Percentiles rank a stretch among this genome's conserved stretches.
phyloP scores from a whole-genome alignment of 768 basidiomycete genomes.

The Cystoderma amianthinum region DNA sequence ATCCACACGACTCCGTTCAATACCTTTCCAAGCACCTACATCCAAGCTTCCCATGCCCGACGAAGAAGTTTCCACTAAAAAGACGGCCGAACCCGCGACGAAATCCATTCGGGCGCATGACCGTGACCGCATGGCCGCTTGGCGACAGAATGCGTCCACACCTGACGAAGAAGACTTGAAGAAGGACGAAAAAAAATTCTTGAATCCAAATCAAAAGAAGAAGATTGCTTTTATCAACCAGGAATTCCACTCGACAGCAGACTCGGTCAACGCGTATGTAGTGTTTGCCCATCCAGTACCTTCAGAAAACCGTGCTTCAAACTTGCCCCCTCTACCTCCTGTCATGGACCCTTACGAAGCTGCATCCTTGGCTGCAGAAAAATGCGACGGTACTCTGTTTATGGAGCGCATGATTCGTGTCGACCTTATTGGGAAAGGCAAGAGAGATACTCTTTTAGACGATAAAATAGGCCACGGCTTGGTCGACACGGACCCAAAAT shows the following conservation, averaged over 20 bases:
- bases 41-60: slow-evolving; percentile 45
- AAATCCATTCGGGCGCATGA: slow-evolving; percentile 41
- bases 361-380: slow-evolving; percentile 47
- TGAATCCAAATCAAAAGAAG: slow-evolving; percentile 84
- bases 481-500: slow-evolving; percentile 60
- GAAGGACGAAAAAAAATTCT: slow-evolving; percentile 54
- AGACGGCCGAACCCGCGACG: slow-evolving; percentile 10
- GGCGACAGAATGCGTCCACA: slow-evolving; percentile 37
- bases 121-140: slow-evolving; percentile 49
- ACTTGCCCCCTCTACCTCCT: slow-evolving; percentile 41
- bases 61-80: slow-evolving; percentile 19
- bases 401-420: slow-evolving; percentile 76
- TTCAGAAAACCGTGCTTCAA: slow-evolving; percentile 29
- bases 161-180: slow-evolving; percentile 32
- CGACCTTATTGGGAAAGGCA: slow-evolving; percentile 45
- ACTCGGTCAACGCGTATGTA: slow-evolving; percentile 80
- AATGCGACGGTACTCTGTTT: slow-evolving; percentile 66
- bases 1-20: slow-evolving; percentile 88
- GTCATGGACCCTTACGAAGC: slow-evolving; percentile 68
- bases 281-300: slow-evolving; percentile 75
- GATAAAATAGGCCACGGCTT: slow-evolving; percentile 11
- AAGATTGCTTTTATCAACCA: slow-evolving; percentile 91
- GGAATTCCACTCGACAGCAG: slow-evolving; percentile 76
- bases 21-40: slow-evolving; percentile 84
- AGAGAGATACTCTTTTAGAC: slow-evolving; percentile 7